Evolutionary conservation across 176 grass and related monocot species (phyloP).

Genomic region (sorghum (Sorghum bicolor)): Sorghum_bicolor_NCBIv3 NC_012872.2:59978501-59979000

Average conservation of each 20-base stretch:
- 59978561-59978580: conserved; percentile 85
- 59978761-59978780: conserved; percentile 73
- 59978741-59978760: conserved; percentile 20
- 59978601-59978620: conserved; percentile 59
- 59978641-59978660: conserved; percentile 25
- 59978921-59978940: background rate
- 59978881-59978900: conserved; percentile 17
- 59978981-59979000: conserved; percentile 8
- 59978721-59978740: background rate
- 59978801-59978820: conserved; percentile 87
- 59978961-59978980: conserved; percentile 1
- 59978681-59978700: background rate
- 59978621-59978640: conserved; percentile 85
- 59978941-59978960: background rate
- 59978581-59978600: conserved; percentile 51
- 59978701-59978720: background rate
- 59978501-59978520: conserved; percentile 93
- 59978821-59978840: conserved; percentile 96
- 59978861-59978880: background rate
- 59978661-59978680: background rate
- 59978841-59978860: conserved; percentile 83
- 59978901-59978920: conserved; percentile 8
- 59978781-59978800: conserved; percentile 76
- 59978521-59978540: conserved; percentile 89
- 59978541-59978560: conserved; percentile 87